Percentiles rank a stretch among this genome's conserved stretches.
Evolutionary conservation across 176 grass and related monocot genomes (phyloP).

Genomic region (Dendrocalamus sinicus): DNA sequence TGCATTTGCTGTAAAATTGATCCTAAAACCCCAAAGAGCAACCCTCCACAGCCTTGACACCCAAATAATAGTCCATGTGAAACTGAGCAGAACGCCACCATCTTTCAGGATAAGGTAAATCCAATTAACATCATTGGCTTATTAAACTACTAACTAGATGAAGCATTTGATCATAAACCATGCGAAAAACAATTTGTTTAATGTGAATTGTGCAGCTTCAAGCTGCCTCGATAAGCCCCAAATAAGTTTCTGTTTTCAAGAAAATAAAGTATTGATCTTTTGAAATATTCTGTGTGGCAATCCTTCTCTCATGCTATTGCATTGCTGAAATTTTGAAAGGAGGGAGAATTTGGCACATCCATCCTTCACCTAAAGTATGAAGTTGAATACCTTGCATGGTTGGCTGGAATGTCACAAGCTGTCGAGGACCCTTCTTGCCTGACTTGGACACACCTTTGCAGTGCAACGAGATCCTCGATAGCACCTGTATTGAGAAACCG

Average conservation of each 20-base stretch:
- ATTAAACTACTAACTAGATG: neutral
- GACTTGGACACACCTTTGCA: constrained; percentile 41
- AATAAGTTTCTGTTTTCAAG: neutral
- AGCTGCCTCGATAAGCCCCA: neutral
- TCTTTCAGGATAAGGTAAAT: constrained; percentile 53
- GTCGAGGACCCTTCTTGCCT: constrained; percentile 6
- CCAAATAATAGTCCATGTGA: constrained; percentile 39
- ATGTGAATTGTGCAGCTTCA: neutral
- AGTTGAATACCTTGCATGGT: constrained; percentile 11
- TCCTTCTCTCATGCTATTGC: neutral
- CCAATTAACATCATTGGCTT: neutral
- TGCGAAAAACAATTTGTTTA: neutral
- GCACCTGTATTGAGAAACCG: neutral
- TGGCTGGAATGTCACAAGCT: constrained; percentile 38
- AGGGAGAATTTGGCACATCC: constrained; percentile 23
- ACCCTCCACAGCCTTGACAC: constrained; percentile 50
- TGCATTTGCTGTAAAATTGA: constrained; percentile 41
- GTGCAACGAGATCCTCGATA: constrained; percentile 16
- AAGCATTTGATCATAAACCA: neutral
- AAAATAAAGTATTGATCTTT: neutral
- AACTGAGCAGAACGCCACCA: constrained; percentile 26
- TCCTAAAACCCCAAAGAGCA: constrained; percentile 61
- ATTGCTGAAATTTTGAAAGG: constrained; percentile 9
- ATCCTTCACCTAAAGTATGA: constrained; percentile 32
- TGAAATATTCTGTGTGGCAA: neutral